phyloP scores from a whole-genome alignment of 768 basidiomycete species.

The Tricholoma saponaceum region DNA sequence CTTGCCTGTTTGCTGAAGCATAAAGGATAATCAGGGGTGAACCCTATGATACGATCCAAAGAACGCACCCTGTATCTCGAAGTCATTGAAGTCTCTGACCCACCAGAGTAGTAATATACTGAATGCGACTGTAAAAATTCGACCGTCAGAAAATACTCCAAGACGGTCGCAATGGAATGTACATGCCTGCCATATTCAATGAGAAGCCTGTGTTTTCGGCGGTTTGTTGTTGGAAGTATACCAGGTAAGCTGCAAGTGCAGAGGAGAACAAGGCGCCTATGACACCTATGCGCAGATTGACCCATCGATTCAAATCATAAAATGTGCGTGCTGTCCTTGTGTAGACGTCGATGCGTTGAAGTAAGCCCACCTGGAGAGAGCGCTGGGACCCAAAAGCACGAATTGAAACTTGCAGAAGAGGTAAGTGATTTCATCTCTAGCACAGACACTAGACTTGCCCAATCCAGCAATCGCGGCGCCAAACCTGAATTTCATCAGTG shows the following conservation, averaged over 20 bases:
- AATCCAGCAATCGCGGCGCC: slow-evolving; percentile 57
- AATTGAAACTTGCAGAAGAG: no score
- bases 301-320: slow-evolving; percentile 49
- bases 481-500: slow-evolving; percentile 31
- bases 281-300: slow-evolving; percentile 49
- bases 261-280: slow-evolving; percentile 54
- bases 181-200: slow-evolving; percentile 45
- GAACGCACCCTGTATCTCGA: slow-evolving; percentile 41
- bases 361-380: slow-evolving; percentile 39
- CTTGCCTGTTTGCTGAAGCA: no score
- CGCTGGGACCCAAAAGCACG: slow-evolving; percentile 62
- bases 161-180: slow-evolving; percentile 1
- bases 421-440: no score
- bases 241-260: slow-evolving; percentile 49
- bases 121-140: no score
- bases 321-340: slow-evolving; percentile 42
- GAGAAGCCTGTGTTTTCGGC: slow-evolving; percentile 49
- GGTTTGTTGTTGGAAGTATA: slow-evolving; percentile 37
- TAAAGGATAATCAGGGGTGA: no score
- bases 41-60: no score
- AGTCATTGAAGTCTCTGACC: background rate
- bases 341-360: slow-evolving; percentile 52
- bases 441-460: no score
- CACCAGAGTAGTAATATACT: no score
- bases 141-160: no score